A percentile compares a stretch with the other conserved stretches of the same genome.
phyloP scores from a whole-genome alignment of 495 filamentous ascomycete genomes.

The Cercophora sp. region DNA sequence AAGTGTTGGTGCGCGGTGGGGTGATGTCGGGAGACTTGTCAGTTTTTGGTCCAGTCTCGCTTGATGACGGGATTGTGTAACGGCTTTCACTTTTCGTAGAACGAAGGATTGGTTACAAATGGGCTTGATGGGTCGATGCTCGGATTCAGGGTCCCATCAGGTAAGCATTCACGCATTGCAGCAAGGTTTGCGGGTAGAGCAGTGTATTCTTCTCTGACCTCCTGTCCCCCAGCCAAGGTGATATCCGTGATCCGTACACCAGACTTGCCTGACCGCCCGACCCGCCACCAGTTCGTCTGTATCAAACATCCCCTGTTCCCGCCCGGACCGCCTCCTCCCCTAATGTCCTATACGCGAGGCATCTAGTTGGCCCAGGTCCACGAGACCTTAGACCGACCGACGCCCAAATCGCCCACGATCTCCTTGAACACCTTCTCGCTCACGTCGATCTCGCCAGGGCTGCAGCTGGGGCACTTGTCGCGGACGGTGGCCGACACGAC shows the following conservation, averaged over 20 bases:
- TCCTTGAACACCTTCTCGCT: slow-evolving; percentile 38
- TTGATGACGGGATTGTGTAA: too few species aligned
- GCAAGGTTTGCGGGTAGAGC: too few species aligned
- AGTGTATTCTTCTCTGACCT: too few species aligned
- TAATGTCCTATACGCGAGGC: neutral
- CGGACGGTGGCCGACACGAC: slow-evolving; percentile 53
- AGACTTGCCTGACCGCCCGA: too few species aligned
- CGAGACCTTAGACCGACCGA: slow-evolving; percentile 23
- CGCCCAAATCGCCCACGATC: slow-evolving; percentile 32
- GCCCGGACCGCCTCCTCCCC: neutral
- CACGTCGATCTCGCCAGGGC: slow-evolving; percentile 39
- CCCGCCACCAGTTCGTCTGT: neutral
- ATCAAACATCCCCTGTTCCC: neutral
- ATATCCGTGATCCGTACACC: too few species aligned
- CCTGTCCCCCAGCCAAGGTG: too few species aligned
- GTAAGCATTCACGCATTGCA: too few species aligned
- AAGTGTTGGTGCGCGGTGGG: neutral
- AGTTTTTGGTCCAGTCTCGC: neutral
- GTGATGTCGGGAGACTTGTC: neutral
- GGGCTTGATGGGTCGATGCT: too few species aligned
- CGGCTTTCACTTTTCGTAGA: too few species aligned
- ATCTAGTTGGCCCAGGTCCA: neutral
- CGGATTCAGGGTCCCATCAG: too few species aligned
- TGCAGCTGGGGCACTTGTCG: slow-evolving; percentile 70
- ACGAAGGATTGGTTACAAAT: too few species aligned